Conservation (phyloP, 495 filamentous ascomycete species). For the Penicillium flavigenum region DNA sequence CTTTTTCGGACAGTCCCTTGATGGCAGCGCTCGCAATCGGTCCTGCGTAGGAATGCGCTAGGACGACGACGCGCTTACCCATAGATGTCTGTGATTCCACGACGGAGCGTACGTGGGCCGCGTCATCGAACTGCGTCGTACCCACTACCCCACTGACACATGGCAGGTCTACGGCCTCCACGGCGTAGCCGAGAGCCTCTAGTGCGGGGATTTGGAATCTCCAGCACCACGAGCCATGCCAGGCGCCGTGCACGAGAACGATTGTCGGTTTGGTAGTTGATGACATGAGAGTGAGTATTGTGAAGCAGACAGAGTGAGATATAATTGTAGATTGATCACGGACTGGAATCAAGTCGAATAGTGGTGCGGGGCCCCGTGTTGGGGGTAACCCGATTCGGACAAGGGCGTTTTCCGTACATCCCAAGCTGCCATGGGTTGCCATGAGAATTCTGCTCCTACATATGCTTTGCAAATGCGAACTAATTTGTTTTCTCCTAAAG, state of each 20-base stretch:
- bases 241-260: conserved; percentile 14
- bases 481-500: too few relatives aligned
- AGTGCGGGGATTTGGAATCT: conserved; percentile 9
- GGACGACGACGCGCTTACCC: conserved; percentile 10
- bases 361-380: too few relatives aligned
- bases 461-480: too few relatives aligned
- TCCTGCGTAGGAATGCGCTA: conserved; percentile 14
- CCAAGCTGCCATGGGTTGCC: too few relatives aligned
- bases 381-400: too few relatives aligned
- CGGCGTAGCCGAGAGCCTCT: conserved; percentile 6
- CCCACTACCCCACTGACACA: conserved; percentile 8
- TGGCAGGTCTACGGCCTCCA: conserved; percentile 11
- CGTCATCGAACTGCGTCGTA: conserved; percentile 13
- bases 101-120: conserved; percentile 9
- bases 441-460: too few relatives aligned
- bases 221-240: conserved; percentile 15
- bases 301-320: too few relatives aligned
- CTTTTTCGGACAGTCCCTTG: conserved; percentile 1
- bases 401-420: too few relatives aligned
- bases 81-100: conserved; percentile 8
- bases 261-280: conserved; percentile 7
- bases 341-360: too few relatives aligned
- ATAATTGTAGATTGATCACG: too few relatives aligned
- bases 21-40: conserved; percentile 12
- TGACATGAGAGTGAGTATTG: neutral